phyloP scores from a whole-genome alignment of 352 stramenopile species.

The Phytophthora constricta region DNA sequence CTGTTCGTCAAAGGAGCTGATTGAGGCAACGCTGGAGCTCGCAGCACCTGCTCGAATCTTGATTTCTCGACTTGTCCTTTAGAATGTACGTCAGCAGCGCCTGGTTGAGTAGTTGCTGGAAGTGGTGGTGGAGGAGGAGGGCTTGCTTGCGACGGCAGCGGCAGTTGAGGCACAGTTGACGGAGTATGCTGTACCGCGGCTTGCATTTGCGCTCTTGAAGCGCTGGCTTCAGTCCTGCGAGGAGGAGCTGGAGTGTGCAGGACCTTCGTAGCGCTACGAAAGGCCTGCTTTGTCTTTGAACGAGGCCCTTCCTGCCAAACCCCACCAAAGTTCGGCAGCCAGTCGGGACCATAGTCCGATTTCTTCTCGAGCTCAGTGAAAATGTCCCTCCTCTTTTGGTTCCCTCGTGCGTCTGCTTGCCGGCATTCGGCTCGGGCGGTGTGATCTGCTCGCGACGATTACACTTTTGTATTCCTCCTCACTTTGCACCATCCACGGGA shows the following conservation, averaged over 20 bases:
- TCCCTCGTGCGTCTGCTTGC: slow-evolving; percentile 1
- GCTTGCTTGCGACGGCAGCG: background rate
- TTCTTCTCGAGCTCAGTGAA: slow-evolving; percentile 40
- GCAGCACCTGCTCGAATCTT: background rate
- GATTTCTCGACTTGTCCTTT: background rate
- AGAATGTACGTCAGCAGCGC: background rate
- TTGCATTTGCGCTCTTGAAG: background rate
- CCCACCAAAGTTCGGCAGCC: slow-evolving; percentile 80
- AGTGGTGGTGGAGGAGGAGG: background rate
- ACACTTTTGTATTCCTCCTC: slow-evolving; percentile 76
- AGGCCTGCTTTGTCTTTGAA: slow-evolving; percentile 62
- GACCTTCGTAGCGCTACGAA: slow-evolving; percentile 34
- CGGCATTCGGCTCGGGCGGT: background rate
- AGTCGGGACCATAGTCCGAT: slow-evolving; percentile 42
- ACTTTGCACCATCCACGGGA: slow-evolving; percentile 75
- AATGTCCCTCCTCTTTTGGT: slow-evolving; percentile 37
- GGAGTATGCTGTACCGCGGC: background rate
- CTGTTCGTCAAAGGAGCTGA: background rate
- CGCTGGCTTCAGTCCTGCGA: background rate
- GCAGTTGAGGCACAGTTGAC: background rate
- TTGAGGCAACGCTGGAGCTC: too few species aligned
- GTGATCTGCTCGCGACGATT: slow-evolving; percentile 42
- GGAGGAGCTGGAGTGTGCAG: slow-evolving; percentile 8
- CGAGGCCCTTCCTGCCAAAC: slow-evolving; percentile 80
- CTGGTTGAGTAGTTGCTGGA: background rate